Percentiles rank a stretch among this genome's conserved stretches.
These are phyloP conservation scores for Ailanthus altissimus DNA, from an alignment of 345 rosid species.

Conservation along the genomic window DNA sequence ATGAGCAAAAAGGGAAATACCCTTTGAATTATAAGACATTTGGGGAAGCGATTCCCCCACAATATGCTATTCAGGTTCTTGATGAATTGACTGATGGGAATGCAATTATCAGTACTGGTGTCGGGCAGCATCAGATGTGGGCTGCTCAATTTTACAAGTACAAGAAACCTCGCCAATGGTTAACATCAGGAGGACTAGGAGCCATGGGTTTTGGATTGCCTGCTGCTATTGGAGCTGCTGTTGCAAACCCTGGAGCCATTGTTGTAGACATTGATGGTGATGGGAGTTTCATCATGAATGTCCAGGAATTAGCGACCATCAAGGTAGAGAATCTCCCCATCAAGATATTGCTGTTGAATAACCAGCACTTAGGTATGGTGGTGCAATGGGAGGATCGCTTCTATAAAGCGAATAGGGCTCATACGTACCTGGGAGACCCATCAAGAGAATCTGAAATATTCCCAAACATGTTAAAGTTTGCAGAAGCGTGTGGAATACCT, in stretches of 20 bases:
- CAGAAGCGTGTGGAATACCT: conserved; percentile 85
- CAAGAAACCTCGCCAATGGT: conserved; percentile 83
- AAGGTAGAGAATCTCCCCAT: conserved; percentile 84
- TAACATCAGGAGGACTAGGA: conserved; percentile 90
- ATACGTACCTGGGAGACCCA: conserved; percentile 85
- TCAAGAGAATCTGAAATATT: conserved; percentile 67
- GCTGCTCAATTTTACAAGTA: conserved; percentile 99
- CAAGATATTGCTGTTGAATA: conserved; percentile 76
- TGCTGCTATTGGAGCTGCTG: conserved; percentile 97
- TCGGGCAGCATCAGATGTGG: conserved; percentile 99
- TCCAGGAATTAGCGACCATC: conserved; percentile 90
- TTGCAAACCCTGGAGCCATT: conserved; percentile 75
- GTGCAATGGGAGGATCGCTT: conserved; percentile 94
- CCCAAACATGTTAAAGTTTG: conserved; percentile 83
- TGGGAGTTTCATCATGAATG: conserved; percentile 95
- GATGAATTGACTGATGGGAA: conserved; percentile 83
- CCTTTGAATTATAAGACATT: conserved; percentile 82
- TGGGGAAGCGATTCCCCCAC: conserved; percentile 91
- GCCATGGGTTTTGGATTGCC: conserved; percentile 99
- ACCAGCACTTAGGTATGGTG: conserved; percentile 98
- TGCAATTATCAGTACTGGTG: conserved; percentile 91
- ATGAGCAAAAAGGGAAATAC: conserved; percentile 62
- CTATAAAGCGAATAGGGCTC: conserved; percentile 92
- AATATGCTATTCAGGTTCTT: conserved; percentile 82
- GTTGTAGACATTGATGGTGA: conserved; percentile 98